Evolutionary conservation across 441 rosid species (phyloP).

Genomic region (Croton setiger): DNA sequence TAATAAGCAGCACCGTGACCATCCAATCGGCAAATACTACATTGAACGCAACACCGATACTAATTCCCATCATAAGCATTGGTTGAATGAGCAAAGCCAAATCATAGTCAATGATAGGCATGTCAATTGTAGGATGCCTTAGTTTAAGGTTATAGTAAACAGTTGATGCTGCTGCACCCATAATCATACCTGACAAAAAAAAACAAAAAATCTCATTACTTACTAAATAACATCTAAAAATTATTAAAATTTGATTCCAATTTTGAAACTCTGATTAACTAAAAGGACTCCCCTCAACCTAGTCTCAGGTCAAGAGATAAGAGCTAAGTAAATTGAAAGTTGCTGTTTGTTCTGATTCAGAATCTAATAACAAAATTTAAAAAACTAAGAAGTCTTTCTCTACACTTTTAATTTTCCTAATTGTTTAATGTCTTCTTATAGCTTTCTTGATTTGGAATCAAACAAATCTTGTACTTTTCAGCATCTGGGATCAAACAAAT

Average conservation of each 20-base stretch:
- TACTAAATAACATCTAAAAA: background rate
- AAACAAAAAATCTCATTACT: background rate
- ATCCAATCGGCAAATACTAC: slow-evolving; percentile 70
- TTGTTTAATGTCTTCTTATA: background rate
- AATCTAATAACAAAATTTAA: background rate
- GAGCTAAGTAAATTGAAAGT: background rate
- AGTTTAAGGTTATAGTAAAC: slow-evolving; percentile 53
- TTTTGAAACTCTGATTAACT: background rate
- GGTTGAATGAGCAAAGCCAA: slow-evolving; percentile 67
- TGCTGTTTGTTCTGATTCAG: background rate
- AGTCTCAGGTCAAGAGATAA: background rate
- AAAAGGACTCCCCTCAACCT: background rate
- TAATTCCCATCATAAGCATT: slow-evolving; percentile 64
- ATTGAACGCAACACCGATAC: slow-evolving; percentile 61
- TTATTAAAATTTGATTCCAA: background rate
- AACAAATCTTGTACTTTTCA: background rate
- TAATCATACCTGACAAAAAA: slow-evolving; percentile 55
- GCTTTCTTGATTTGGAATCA: background rate
- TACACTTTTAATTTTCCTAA: background rate
- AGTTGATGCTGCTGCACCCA: slow-evolving; percentile 58
- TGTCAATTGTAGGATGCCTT: slow-evolving; percentile 58
- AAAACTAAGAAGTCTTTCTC: background rate
- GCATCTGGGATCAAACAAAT: background rate
- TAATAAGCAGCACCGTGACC: slow-evolving; percentile 60
- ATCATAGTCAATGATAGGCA: slow-evolving; percentile 64